Conservation (phyloP, 108 stramenopile species). For the Cyclostephanos invisitatus region DNA sequence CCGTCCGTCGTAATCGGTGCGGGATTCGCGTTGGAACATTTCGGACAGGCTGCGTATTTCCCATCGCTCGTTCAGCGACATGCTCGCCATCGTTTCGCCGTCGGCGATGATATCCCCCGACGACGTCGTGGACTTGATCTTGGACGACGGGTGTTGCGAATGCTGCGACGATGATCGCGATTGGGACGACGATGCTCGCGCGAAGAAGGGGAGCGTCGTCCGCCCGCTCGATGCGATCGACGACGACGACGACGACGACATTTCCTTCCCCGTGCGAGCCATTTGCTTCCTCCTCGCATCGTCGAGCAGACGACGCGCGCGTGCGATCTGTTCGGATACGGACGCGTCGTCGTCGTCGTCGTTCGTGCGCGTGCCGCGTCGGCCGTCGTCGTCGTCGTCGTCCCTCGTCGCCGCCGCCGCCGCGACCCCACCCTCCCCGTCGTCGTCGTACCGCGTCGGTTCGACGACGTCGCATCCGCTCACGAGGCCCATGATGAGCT, state of each 20-base stretch:
- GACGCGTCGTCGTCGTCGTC: conserved; percentile 19
- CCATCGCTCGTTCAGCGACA: conserved; percentile 80
- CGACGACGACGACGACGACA: not conserved
- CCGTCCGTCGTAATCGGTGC: conserved; percentile 30
- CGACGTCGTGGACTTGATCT: conserved; percentile 43
- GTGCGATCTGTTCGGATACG: conserved; percentile 33
- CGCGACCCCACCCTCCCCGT: too few species aligned
- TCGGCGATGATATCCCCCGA: conserved; percentile 60
- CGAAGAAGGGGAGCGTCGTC: not conserved
- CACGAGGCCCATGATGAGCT: too few species aligned
- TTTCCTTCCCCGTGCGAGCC: conserved; percentile 5
- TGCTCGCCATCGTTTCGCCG: conserved; percentile 73
- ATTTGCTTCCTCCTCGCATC: conserved; percentile 37
- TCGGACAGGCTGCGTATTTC: conserved; percentile 47
- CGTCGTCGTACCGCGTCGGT: too few species aligned
- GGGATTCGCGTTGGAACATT: conserved; percentile 38
- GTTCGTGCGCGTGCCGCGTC: too few species aligned
- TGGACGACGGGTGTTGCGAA: conserved; percentile 7
- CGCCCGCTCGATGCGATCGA: too few species aligned
- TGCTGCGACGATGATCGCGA: conserved; percentile 19
- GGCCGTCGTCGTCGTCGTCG: too few species aligned
- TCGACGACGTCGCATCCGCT: too few species aligned
- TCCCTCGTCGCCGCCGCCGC: too few species aligned
- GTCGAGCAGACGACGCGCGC: conserved; percentile 25
- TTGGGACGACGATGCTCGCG: conserved; percentile 30